Percentiles rank a stretch among this genome's conserved stretches.
phyloP scores from a whole-genome alignment of 1,284 basidiomycete genomes.

The Farysia itapuensis region DNA sequence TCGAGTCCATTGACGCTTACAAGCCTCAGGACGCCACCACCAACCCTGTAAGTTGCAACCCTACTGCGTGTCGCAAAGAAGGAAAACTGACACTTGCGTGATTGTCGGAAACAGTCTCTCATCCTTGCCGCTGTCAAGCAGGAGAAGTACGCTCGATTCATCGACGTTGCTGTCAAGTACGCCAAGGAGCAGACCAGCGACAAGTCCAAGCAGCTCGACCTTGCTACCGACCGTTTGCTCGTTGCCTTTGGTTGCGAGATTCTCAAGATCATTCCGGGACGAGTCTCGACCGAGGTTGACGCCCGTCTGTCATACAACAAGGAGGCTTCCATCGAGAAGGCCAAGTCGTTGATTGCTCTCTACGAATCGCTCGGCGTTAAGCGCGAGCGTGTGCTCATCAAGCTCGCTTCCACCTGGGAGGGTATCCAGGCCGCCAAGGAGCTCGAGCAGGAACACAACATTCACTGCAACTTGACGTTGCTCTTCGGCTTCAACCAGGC shows the following conservation, averaged over 20 bases:
- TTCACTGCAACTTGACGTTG: conserved; percentile 98
- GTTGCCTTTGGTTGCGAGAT: conserved; percentile 97
- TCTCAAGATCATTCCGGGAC: conserved; percentile 90
- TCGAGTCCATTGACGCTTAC: conserved; percentile 58
- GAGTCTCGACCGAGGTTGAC: conserved; percentile 98
- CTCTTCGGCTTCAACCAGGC: conserved; percentile 98
- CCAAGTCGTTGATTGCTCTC: conserved; percentile 81
- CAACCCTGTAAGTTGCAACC: conserved; percentile 50
- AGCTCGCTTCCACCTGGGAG: conserved; percentile 99
- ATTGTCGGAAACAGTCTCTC: conserved; percentile 56
- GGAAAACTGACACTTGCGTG: no score
- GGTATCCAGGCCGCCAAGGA: conserved; percentile 98
- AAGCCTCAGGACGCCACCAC: conserved; percentile 60
- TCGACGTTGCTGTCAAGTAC: conserved; percentile 78
- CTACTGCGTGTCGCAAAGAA: background rate
- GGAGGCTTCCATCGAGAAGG: conserved; percentile 83
- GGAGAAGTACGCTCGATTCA: conserved; percentile 78
- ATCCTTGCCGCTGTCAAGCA: conserved; percentile 93
- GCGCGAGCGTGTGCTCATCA: conserved; percentile 90
- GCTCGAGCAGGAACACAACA: conserved; percentile 81
- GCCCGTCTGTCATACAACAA: conserved; percentile 96
- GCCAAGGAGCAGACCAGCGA: conserved; percentile 73
- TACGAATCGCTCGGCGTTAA: conserved; percentile 88
- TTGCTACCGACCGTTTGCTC: conserved; percentile 85
- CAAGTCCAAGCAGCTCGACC: conserved; percentile 61